Conservation (phyloP, 331 rosid genomes). For the Telfairia occidentalis region DNA sequence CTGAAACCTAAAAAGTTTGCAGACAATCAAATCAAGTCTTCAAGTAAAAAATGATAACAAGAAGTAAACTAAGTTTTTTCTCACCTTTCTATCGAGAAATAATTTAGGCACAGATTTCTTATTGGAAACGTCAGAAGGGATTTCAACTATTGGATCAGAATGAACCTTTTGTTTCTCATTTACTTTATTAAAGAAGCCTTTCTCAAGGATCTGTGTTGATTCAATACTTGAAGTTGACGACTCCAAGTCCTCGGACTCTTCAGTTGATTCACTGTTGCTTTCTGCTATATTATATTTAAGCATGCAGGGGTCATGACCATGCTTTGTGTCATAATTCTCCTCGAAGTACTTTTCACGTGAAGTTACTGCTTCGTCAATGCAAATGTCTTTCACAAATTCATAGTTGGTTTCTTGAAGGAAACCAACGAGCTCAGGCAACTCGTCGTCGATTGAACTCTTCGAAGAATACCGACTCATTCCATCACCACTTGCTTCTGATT, state of each 20-base stretch:
- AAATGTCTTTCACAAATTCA: conserved; percentile 42
- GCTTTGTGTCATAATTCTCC: conserved; percentile 21
- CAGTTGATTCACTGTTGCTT: conserved; percentile 17
- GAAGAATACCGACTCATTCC: conserved; percentile 14
- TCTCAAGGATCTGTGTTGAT: conserved; percentile 12
- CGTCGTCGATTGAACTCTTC: conserved; percentile 29
- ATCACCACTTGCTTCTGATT: conserved; percentile 6
- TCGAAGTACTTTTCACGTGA: conserved; percentile 8
- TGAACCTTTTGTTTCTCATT: conserved; percentile 17
- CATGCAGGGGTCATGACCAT: conserved; percentile 10
- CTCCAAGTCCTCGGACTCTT: conserved; percentile 13
- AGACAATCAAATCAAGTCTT: neutral
- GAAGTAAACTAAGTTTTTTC: neutral
- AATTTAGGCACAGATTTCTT: conserved; percentile 19
- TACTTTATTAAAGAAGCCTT: conserved; percentile 12
- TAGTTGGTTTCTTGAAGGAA: conserved; percentile 58
- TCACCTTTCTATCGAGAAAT: conserved; percentile 33
- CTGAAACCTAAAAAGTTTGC: conserved; percentile 17
- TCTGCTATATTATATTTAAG: conserved; percentile 13
- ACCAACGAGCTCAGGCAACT: conserved; percentile 54
- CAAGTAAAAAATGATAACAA: neutral
- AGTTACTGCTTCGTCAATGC: conserved; percentile 24
- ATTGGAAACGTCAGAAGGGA: conserved; percentile 3
- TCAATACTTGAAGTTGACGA: conserved; percentile 5
- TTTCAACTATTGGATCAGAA: neutral